Base-by-base conservation (phyloP, 345 rosid genomes). In the Hibiscus syriacus region DNA sequence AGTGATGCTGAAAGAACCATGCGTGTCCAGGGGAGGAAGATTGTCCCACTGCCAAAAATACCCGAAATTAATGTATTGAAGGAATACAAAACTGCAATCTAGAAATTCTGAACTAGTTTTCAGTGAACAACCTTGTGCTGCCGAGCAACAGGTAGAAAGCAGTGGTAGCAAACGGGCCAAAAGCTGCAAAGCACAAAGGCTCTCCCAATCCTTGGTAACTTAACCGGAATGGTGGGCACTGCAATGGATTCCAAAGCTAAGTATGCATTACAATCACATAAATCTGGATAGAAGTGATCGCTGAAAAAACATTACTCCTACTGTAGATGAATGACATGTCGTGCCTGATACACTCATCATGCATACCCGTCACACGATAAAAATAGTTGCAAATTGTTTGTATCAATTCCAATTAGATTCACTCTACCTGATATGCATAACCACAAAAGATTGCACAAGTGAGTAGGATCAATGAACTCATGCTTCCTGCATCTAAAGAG, bases 181-280 rank as follows among this genome's bases (percentile, higher is more conserved):
- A 92, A 38, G 97, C 96, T 41, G 93, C 89, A 68, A 90, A 92
- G 73, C 96, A 90, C 78, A 92, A 73, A 2, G 98, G 96, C 84
- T 92, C 97, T 74, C 98, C 98, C 60, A 92, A 65, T 77, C 98
- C 97, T 64, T 79, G 89, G 84, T 90, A 92, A 80, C 96, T 90
- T 72, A 90, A 73, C 72, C 97, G 81, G 77, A 92, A 92, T 58
- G 97, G 98, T 0, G 98, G 98, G 78, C 97, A 92, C 98, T 88
- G 71, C 66, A 68, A 61, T 17, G 41, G 20, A 63, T 12, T 56
- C 22, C 68, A 55, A 59, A 27, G 8, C 38, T 23, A 19, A 45
- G 43, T 27, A 67, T 17, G 14, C 50, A 16, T 36, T 10, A 61
- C 54, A 65, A 36, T 34, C 62, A 57, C 45, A 13, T 36, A 17